phyloP scores from a whole-genome alignment of 2,329 filamentous ascomycete genomes.

The Peltaster fructicola region DNA sequence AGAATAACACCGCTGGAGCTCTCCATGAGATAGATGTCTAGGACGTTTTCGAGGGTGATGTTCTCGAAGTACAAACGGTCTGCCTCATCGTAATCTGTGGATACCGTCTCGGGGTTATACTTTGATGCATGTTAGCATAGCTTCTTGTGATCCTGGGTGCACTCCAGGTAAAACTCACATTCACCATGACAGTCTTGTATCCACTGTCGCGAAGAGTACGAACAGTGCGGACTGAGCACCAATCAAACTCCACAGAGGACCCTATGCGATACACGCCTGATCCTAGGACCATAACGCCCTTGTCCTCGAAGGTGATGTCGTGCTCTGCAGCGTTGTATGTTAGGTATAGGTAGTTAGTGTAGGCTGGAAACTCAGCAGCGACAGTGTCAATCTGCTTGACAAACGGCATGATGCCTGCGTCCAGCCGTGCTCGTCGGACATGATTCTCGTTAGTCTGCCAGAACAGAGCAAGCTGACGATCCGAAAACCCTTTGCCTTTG shows the following conservation, averaged over 20 bases:
- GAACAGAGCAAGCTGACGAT: slow-evolving; percentile 85
- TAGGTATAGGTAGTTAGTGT: slow-evolving; percentile 89
- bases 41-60: slow-evolving; percentile 72
- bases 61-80: slow-evolving; percentile 94
- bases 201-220: slow-evolving; percentile 70
- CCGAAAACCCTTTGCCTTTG: slow-evolving; percentile 92
- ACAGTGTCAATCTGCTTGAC: slow-evolving; percentile 99
- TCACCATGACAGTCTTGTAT: slow-evolving; percentile 92
- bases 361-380: slow-evolving; percentile 85
- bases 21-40: slow-evolving; percentile 89
- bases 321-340: slow-evolving; percentile 86
- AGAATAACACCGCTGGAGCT: slow-evolving; percentile 69
- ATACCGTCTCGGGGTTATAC: slow-evolving; percentile 78
- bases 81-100: slow-evolving; percentile 85
- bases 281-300: slow-evolving; percentile 88
- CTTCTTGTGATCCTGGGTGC: not conserved
- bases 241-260: slow-evolving; percentile 96
- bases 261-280: slow-evolving; percentile 95
- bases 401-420: slow-evolving; percentile 68
- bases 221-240: slow-evolving; percentile 92
- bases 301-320: slow-evolving; percentile 70
- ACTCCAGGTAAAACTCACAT: slow-evolving; percentile 22
- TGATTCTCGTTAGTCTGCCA: slow-evolving; percentile 89
- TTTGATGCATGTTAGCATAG: not conserved
- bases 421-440: slow-evolving; percentile 66